phyloP scores from a whole-genome alignment of 73 alveolate species.

The Paramecium caudatum region DNA sequence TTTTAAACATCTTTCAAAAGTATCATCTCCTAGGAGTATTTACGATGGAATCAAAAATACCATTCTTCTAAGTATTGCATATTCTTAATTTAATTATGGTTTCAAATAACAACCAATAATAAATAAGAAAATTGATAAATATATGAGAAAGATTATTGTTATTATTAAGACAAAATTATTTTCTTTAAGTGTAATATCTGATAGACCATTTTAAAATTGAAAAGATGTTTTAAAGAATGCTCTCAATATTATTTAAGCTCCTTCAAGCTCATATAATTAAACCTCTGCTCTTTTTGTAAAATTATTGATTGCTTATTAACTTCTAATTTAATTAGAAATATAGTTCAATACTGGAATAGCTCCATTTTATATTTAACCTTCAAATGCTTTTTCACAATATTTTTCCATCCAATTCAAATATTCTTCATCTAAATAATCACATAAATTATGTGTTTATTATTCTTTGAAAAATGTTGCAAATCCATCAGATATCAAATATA shows the following conservation, averaged over 20 bases:
- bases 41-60: slow-evolving; percentile 18
- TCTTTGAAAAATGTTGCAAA: not conserved
- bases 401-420: not conserved
- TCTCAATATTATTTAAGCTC: slow-evolving; percentile 1
- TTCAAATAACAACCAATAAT: not conserved
- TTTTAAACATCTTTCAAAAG: slow-evolving; percentile 27
- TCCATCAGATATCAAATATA: not conserved
- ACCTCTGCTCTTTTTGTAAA: slow-evolving; percentile 52
- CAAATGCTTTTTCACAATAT: slow-evolving; percentile 5
- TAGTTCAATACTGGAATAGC: not conserved
- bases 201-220: not conserved
- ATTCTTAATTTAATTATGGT: not conserved
- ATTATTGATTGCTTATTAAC: slow-evolving; percentile 15
- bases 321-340: slow-evolving; percentile 3
- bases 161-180: not conserved
- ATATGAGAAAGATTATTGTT: not conserved
- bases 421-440: not conserved
- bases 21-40: not conserved
- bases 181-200: not conserved
- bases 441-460: not conserved
- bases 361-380: not conserved
- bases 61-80: slow-evolving; percentile 4
- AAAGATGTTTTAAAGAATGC: not conserved
- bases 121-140: slow-evolving; percentile 1
- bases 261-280: slow-evolving; percentile 24